These are phyloP conservation scores for Prunus mongolica DNA, from an alignment of 306 rosid species.

Conservation along the genomic window DNA sequence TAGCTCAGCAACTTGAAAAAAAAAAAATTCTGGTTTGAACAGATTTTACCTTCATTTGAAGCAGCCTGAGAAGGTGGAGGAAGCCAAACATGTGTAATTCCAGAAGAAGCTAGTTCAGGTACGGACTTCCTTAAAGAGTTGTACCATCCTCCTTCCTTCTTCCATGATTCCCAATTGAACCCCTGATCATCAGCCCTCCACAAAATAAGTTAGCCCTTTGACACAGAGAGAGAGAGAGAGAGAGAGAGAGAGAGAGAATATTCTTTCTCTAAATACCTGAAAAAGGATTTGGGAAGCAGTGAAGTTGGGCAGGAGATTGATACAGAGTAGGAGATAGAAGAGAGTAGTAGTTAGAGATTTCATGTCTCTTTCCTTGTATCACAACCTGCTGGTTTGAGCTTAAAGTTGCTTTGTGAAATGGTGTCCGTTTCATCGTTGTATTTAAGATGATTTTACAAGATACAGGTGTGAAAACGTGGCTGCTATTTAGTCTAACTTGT, in stretches of 20 bases:
- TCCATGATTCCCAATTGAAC: constrained; percentile 79
- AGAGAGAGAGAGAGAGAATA: neutral
- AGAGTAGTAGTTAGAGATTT: neutral
- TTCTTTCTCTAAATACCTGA: neutral
- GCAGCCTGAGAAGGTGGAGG: constrained; percentile 75
- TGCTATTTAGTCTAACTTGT: no score
- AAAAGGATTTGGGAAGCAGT: constrained; percentile 1
- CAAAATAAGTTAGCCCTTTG: neutral
- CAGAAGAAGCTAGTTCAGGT: constrained; percentile 47
- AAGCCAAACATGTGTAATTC: constrained; percentile 78
- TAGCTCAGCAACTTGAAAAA: neutral
- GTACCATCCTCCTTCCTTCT: constrained; percentile 60
- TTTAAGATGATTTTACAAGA: no score
- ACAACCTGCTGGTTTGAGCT: neutral
- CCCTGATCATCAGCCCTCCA: constrained; percentile 33
- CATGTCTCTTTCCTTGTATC: neutral
- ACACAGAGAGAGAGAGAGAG: neutral
- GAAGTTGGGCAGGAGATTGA: constrained; percentile 1
- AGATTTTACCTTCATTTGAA: constrained; percentile 34
- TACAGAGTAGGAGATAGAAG: neutral
- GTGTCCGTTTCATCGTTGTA: neutral
- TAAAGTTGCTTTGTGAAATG: neutral
- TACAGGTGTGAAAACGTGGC: neutral
- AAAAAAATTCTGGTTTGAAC: neutral
- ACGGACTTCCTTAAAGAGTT: constrained; percentile 43